Evolutionary conservation across 2,329 filamentous ascomycete genomes (phyloP).

Genomic region (Laburnicola sp.): DNA sequence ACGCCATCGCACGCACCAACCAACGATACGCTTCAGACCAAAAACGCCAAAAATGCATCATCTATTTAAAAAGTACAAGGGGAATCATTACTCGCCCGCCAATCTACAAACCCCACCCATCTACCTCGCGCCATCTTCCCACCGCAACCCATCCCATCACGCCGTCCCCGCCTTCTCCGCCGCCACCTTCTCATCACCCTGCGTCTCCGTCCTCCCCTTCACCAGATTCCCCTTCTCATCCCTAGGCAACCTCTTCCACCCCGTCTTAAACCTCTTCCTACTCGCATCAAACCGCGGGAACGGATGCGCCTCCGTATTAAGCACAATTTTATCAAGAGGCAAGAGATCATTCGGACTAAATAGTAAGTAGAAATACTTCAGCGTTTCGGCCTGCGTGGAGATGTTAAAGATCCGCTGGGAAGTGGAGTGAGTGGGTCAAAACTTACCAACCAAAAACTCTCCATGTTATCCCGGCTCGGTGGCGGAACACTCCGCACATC

Average conservation of each 20-base stretch:
- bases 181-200: neutral
- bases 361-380: constrained; percentile 96
- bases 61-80: no score
- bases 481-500: constrained; percentile 76
- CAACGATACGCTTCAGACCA: no score
- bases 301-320: constrained; percentile 94
- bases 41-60: no score
- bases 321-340: constrained; percentile 81
- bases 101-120: no score
- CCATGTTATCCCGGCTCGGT: constrained; percentile 82
- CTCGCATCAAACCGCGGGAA: constrained; percentile 85
- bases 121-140: no score
- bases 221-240: constrained; percentile 37
- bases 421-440: neutral
- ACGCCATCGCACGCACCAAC: no score
- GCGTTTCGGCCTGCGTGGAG: constrained; percentile 75
- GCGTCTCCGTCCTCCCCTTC: constrained; percentile 15
- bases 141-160: no score
- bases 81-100: no score
- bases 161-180: neutral
- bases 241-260: constrained; percentile 74
- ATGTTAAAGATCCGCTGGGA: neutral
- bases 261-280: constrained; percentile 71
- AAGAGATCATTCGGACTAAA: constrained; percentile 84
- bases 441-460: constrained; percentile 94